phyloP scores from a whole-genome alignment of 768 basidiomycete genomes.

The Boletus rex-veris region DNA sequence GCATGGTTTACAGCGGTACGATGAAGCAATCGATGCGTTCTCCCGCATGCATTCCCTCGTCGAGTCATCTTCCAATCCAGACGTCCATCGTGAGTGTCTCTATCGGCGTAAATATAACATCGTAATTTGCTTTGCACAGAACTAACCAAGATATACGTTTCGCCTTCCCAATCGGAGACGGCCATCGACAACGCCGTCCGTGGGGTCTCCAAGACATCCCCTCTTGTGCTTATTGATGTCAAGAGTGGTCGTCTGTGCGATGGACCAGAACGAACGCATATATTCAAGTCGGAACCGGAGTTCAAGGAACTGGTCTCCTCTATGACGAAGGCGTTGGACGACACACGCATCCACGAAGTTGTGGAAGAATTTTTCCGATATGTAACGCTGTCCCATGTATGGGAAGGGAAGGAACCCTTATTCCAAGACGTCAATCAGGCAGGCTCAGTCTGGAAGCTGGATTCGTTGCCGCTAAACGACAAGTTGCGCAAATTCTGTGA shows the following conservation, averaged over 20 bases:
- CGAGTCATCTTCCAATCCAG: background rate
- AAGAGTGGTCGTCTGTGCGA: background rate
- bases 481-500: constrained; percentile 11
- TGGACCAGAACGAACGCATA: background rate
- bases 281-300: background rate
- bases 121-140: background rate
- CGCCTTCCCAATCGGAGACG: background rate
- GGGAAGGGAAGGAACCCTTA: constrained; percentile 9
- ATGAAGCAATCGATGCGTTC: background rate
- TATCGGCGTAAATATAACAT: fast-evolving
- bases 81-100: background rate
- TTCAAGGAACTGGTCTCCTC: constrained; percentile 8
- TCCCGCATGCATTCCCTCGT: background rate
- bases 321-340: constrained; percentile 1
- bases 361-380: constrained; percentile 4
- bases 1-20: background rate
- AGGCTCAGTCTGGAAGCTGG: constrained; percentile 3
- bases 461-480: background rate
- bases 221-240: background rate
- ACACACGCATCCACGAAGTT: background rate
- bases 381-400: constrained; percentile 11
- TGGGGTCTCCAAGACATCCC: background rate
- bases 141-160: background rate
- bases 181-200: background rate
- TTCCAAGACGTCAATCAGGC: constrained; percentile 5